Evolutionary conservation across 805 yeast genomes (phyloP).

Genomic region (Lipomyces sp.): DNA sequence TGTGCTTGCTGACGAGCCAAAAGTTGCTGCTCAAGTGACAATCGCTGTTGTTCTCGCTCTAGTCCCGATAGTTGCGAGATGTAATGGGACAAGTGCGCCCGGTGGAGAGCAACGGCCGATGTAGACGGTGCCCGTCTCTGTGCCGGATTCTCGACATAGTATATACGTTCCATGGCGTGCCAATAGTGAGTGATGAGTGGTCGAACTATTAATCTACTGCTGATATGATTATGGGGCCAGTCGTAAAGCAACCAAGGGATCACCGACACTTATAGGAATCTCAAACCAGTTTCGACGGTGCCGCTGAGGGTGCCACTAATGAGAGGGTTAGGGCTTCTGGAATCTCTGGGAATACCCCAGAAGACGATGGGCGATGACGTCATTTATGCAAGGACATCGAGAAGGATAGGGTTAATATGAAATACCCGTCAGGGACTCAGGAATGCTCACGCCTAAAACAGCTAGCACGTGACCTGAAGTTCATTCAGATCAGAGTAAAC

Average conservation of each 20-base stretch:
- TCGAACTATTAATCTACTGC: not conserved
- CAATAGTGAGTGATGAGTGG: not conserved
- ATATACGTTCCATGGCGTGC: not conserved
- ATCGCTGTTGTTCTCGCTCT: conserved; percentile 38
- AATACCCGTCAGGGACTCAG: no score
- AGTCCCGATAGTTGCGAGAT: conserved; percentile 38
- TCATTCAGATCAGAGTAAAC: no score
- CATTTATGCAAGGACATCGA: not conserved
- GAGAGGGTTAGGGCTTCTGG: not conserved
- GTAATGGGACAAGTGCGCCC: conserved; percentile 38
- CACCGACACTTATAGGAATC: not conserved
- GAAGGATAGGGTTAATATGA: no score
- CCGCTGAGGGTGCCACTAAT: no score
- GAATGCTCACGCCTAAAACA: no score
- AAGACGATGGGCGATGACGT: not conserved
- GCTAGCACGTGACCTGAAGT: no score
- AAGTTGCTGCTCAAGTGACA: conserved; percentile 34
- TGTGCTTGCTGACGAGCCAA: conserved; percentile 33
- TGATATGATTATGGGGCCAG: not conserved
- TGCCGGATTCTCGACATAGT: not conserved
- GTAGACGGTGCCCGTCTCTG: not conserved
- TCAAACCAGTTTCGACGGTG: no score
- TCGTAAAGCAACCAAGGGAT: not conserved
- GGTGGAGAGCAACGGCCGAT: conserved; percentile 31
- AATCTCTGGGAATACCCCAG: not conserved